A percentile compares a stretch with the other conserved stretches of the same genome.
phyloP scores from a whole-genome alignment of 352 stramenopile species.

The Thraustotheca clavata region DNA sequence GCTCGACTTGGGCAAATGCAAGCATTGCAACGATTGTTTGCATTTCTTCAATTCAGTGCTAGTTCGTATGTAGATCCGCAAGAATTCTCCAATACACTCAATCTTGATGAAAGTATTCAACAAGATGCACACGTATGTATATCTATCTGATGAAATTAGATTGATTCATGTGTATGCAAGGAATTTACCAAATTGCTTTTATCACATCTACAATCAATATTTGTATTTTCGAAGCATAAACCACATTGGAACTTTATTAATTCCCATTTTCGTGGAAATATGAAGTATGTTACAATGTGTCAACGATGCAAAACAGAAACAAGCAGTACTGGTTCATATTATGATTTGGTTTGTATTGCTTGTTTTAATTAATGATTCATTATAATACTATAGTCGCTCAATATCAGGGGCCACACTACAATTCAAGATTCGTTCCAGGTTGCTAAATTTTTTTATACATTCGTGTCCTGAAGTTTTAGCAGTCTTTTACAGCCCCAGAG shows the following conservation, averaged over 20 bases:
- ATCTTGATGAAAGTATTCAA: conserved; percentile 73
- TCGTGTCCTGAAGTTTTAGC: background rate
- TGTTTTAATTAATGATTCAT: background rate
- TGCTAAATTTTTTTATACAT: background rate
- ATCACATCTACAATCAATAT: conserved; percentile 66
- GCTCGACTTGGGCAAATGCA: conserved; percentile 37
- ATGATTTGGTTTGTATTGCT: conserved; percentile 57
- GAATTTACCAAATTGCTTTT: conserved; percentile 85
- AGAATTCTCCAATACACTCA: conserved; percentile 68
- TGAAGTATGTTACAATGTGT: conserved; percentile 82
- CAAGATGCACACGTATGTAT: conserved; percentile 72
- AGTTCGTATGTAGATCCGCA: conserved; percentile 61
- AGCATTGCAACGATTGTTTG: conserved; percentile 77
- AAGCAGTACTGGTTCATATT: conserved; percentile 54
- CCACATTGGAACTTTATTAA: conserved; percentile 61
- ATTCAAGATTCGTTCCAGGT: conserved; percentile 35
- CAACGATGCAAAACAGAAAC: conserved; percentile 59
- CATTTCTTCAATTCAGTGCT: conserved; percentile 70
- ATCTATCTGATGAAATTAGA: background rate
- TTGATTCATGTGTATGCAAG: conserved; percentile 26
- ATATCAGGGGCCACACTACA: conserved; percentile 75
- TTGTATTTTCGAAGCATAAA: conserved; percentile 46
- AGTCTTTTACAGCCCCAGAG: conserved; percentile 62
- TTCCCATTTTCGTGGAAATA: conserved; percentile 67
- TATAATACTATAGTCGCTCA: conserved; percentile 40